Evolutionary conservation across 1,284 basidiomycete species (phyloP).

Genomic region (Veloporphyrellus conicus): DNA sequence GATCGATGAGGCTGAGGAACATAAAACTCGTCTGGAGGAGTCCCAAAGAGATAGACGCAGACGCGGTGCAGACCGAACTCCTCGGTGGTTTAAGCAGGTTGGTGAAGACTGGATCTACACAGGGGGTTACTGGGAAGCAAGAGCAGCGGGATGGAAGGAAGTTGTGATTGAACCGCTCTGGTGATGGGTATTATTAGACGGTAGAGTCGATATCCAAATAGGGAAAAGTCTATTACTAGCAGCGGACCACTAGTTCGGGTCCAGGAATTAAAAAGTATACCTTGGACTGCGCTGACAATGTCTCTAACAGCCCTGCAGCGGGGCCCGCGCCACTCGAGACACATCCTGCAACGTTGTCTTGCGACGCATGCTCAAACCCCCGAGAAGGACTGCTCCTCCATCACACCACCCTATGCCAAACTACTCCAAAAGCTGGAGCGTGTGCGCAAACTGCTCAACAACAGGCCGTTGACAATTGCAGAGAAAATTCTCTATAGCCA

Average conservation of each 20-base stretch:
- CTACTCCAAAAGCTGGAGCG: slow-evolving; percentile 73
- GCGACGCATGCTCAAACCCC: slow-evolving; percentile 52
- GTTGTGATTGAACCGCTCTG: slow-evolving; percentile 51
- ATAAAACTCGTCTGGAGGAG: slow-evolving; percentile 76
- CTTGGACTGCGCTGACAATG: slow-evolving; percentile 10
- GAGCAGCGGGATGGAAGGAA: slow-evolving; percentile 60
- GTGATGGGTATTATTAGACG: slow-evolving; percentile 39
- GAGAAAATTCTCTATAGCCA: slow-evolving; percentile 99
- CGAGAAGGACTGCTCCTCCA: slow-evolving; percentile 71
- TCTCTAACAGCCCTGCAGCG: slow-evolving; percentile 18
- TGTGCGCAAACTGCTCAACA: slow-evolving; percentile 68
- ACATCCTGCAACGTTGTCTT: slow-evolving; percentile 34
- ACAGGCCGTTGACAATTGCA: slow-evolving; percentile 80
- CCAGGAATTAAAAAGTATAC: not conserved
- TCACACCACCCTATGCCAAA: slow-evolving; percentile 84
- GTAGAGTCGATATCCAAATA: slow-evolving; percentile 5
- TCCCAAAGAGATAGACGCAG: slow-evolving; percentile 64
- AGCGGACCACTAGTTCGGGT: too few relatives aligned
- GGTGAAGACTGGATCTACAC: slow-evolving; percentile 72
- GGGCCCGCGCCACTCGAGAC: slow-evolving; percentile 7
- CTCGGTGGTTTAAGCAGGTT: slow-evolving; percentile 69
- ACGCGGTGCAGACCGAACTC: slow-evolving; percentile 50
- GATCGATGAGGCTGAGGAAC: slow-evolving; percentile 68
- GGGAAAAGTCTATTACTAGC: too few relatives aligned
- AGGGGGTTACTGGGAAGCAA: slow-evolving; percentile 81